A percentile compares a stretch with the other conserved stretches of the same genome.
Evolutionary conservation across 345 rosid species (phyloP).

Genomic region (Gossypium sturtianum): DNA sequence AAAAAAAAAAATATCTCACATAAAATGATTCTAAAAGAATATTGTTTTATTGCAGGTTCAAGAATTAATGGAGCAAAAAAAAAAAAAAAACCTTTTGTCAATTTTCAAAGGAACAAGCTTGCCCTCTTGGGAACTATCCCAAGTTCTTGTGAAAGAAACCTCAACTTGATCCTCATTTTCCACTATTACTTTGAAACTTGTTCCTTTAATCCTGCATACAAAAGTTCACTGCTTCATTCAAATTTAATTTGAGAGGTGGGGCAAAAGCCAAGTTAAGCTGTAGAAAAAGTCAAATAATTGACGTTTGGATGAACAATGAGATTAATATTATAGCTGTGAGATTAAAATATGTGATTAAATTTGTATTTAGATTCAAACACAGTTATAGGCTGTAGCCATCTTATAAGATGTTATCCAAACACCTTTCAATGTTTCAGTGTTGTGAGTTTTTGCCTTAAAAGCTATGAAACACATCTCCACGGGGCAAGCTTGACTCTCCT

Average conservation of each 20-base stretch:
- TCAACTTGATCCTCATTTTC: slow-evolving; percentile 54
- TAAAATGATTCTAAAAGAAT: neutral
- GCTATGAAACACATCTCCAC: no score
- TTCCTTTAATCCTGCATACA: slow-evolving; percentile 49
- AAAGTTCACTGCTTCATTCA: neutral
- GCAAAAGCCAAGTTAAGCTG: neutral
- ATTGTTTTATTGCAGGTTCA: neutral
- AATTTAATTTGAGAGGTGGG: no score
- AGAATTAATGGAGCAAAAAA: neutral
- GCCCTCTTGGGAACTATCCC: slow-evolving; percentile 40
- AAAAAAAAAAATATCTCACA: neutral
- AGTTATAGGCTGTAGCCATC: no score
- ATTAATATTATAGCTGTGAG: no score
- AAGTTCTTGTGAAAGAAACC: slow-evolving; percentile 52
- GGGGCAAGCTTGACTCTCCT: no score
- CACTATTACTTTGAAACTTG: slow-evolving; percentile 40
- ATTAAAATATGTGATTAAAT: no score
- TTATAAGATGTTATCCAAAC: no score
- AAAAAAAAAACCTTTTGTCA: slow-evolving; percentile 52
- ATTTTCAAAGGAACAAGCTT: slow-evolving; percentile 50
- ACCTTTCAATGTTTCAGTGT: no score
- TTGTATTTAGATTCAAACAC: accelerated
- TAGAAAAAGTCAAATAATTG: no score
- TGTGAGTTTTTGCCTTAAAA: no score
- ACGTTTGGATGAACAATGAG: no score